Evolutionary conservation across 225 moss, liverwort and hornwort genomes (phyloP).

Genomic region (Antitrichia curtipendula): DNA sequence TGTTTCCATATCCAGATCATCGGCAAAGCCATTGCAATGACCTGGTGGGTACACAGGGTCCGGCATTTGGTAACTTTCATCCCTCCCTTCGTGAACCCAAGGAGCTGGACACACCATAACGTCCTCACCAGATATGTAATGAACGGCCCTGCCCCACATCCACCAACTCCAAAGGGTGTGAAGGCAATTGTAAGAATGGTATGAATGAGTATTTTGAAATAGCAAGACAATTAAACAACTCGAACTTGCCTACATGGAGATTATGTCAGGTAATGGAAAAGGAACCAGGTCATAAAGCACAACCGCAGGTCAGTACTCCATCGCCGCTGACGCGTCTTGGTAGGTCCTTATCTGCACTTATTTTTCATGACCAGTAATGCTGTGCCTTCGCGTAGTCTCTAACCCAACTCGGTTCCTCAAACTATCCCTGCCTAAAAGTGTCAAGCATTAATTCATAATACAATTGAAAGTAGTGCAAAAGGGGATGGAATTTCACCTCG

Average conservation of each 20-base stretch:
- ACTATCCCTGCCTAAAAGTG: neutral
- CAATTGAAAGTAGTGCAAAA: neutral
- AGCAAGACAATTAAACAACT: neutral
- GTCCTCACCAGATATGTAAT: neutral
- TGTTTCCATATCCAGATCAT: slow-evolving; percentile 55
- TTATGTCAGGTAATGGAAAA: neutral
- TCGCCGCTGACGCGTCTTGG: neutral
- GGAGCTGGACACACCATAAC: slow-evolving; percentile 20
- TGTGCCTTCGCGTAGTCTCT: neutral
- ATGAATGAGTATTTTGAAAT: neutral
- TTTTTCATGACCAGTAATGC: neutral
- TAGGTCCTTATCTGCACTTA: neutral
- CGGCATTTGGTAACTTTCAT: slow-evolving; percentile 6
- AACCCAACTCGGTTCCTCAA: neutral
- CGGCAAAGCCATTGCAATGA: slow-evolving; percentile 19
- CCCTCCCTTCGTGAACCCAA: slow-evolving; percentile 18
- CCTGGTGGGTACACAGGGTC: slow-evolving; percentile 11
- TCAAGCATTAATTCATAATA: neutral
- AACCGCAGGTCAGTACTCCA: neutral
- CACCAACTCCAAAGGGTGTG: neutral
- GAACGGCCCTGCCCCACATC: slow-evolving; percentile 13
- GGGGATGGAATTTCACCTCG: slow-evolving; percentile 6
- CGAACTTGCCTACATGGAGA: neutral
- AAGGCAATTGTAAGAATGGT: neutral
- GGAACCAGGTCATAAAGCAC: neutral